Evolutionary conservation across 306 rosid genomes (phyloP), one percentile per base, ranked within the genome.

Genomic region (Quillaja saponaria): DNA sequence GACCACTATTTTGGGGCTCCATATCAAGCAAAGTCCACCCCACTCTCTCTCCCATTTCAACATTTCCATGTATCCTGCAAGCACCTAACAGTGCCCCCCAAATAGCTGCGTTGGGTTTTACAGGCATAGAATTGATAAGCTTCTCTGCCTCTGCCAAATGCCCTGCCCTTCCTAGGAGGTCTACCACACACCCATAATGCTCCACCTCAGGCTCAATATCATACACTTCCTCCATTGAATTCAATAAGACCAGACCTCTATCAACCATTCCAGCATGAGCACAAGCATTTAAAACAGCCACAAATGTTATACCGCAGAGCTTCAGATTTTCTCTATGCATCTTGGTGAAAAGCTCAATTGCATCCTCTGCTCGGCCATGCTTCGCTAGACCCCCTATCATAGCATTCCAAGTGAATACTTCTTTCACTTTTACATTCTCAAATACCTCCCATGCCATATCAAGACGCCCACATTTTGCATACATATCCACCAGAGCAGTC

Each of bases 401-500:
- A 39, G 91, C 85, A 82, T 85, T 85, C 87, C 88, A 82, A 40
- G 85, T 79, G 10, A 67, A 79, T 28, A 78, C 70, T 59, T 85
- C 79, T 64, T 59, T 85, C 41, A 42, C 71, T 47, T 44, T 48
- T 59, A 85, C 49, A 5, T 68, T 76, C 63, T 79, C 82, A 40
- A 85, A 85, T 46, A 85, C 87, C 62, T 82, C 70, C 87, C 91
- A 71, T 3, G 87, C 91, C 78, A 68, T 76, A 72, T 81, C 85
- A 1, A 85, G 76, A 63, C 72, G 58, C 55, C 84, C 85, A 39
- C 91, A 82, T 76, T 85, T 82, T 15, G 61, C 80, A 11, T 85
- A 85, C 85, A 85, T 85, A 53, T 82, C 91, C 44, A 85, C 57
- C 69, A 85, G 59, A 58, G 80, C 80, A 58, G 91, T 74, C 66